Base-by-base conservation (phyloP, 768 basidiomycete genomes). In the Amylocystis lapponica region DNA sequence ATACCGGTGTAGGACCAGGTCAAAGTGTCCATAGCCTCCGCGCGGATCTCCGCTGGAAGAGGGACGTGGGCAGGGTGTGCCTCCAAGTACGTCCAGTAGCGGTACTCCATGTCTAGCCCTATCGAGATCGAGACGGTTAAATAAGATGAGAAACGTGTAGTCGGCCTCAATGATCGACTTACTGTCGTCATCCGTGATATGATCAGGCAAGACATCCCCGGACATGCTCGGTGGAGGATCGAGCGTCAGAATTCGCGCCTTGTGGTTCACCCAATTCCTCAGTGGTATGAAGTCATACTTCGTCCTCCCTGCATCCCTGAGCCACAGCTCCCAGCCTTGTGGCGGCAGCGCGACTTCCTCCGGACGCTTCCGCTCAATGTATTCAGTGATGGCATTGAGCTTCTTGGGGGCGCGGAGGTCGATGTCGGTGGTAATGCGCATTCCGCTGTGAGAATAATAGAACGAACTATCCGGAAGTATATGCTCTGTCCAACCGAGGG, bases 71-170 rank as follows among this genome's bases (percentile, higher is more conserved):
- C 84, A 0, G 88, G 88, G 52, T 90, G 86, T 26, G 74, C 64
- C 59, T 88, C 83, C 64, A 91, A 73, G 56, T 81, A 91, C 5
- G 77, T 66, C 89, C 89, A 91, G 55, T 88, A 91, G 42, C 83
- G 70, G 52, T 83, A 86, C 55, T 87, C 84, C 54, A 79, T 71
- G 43, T 89, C 85, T 17, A 86, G 66, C 35, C 76, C 88, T 89
- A 48, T n/a, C 13, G 9, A 38, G 13, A 39, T 33, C n/a, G n/a
- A n/a, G n/a, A n/a, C n/a, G n/a, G n/a, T n/a, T n/a, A n/a, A n/a
- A n/a, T n/a, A n/a, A n/a, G n/a, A n/a, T n/a, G n/a, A n/a, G n/a
- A n/a, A n/a, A n/a, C n/a, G n/a, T n/a, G n/a, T n/a, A n/a, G n/a
- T 6, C 6, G 19, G 7, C 32, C 6, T n/a, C 32, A 4, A 27